Conservation (phyloP, 2,329 filamentous ascomycete genomes). For the Colletotrichum cereale region DNA sequence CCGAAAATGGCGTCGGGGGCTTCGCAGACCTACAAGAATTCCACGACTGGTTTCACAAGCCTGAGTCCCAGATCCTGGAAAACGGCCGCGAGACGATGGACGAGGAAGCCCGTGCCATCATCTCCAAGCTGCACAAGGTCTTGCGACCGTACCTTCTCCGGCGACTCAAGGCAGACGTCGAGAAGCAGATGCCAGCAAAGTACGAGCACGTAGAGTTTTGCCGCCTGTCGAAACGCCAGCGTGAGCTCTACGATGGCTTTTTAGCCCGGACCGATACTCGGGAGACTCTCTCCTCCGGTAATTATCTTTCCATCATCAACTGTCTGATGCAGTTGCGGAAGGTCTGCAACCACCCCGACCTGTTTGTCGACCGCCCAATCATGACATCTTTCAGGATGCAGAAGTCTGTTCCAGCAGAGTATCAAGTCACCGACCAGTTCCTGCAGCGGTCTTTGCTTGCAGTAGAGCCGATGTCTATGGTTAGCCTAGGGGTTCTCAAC, state of each 20-base stretch:
- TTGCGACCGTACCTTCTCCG: constrained; percentile 91
- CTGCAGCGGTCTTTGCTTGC: constrained; percentile 76
- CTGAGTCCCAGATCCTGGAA: constrained; percentile 95
- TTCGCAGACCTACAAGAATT: constrained; percentile 98
- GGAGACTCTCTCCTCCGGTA: constrained; percentile 89
- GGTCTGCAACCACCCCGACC: constrained; percentile 97
- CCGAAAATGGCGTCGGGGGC: constrained; percentile 85
- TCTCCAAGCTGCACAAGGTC: constrained; percentile 93
- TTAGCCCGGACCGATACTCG: constrained; percentile 90
- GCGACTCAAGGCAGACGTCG: constrained; percentile 93
- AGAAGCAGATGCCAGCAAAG: constrained; percentile 99
- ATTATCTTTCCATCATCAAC: constrained; percentile 98
- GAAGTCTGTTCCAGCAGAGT: constrained; percentile 81
- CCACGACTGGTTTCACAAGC: constrained; percentile 94
- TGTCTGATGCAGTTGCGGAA: constrained; percentile 98
- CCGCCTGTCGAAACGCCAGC: constrained; percentile 92
- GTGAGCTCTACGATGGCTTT: constrained; percentile 96
- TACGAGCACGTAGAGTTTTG: constrained; percentile 98
- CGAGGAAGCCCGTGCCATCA: constrained; percentile 90
- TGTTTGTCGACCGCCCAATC: constrained; percentile 96
- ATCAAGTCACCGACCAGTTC: constrained; percentile 77
- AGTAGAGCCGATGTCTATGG: constrained; percentile 70
- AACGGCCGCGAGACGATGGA: constrained; percentile 95
- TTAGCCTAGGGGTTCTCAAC: constrained; percentile 83
- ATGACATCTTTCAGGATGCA: constrained; percentile 97